A percentile compares a stretch with the other conserved stretches of the same genome.
Evolutionary conservation across 176 grass and related monocot species (phyloP).

Genomic region (Phragmites australis): DNA sequence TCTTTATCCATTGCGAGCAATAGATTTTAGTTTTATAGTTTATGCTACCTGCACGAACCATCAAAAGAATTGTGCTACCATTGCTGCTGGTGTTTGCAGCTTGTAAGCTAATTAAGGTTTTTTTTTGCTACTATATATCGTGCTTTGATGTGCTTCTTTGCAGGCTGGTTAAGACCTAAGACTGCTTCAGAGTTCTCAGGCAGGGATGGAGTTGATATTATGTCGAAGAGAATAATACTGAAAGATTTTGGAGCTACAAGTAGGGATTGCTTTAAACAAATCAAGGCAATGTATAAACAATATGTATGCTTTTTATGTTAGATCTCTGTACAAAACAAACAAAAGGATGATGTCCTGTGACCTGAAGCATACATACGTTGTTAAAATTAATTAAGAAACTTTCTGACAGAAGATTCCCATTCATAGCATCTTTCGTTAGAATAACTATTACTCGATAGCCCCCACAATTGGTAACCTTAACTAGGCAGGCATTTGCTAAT

Average conservation of each 20-base stretch:
- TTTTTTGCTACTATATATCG: too few species aligned
- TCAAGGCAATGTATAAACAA: conserved; percentile 13
- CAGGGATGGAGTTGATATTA: neutral
- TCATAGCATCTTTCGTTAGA: conserved; percentile 9
- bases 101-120: neutral
- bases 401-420: conserved; percentile 31
- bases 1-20: neutral
- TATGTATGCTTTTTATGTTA: conserved; percentile 41
- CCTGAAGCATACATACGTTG: conserved; percentile 12
- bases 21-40: neutral
- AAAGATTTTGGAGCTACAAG: conserved; percentile 36
- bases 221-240: neutral
- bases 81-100: neutral
- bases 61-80: neutral
- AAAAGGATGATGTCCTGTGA: conserved; percentile 33
- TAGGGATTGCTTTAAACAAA: conserved; percentile 36
- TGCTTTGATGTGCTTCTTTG: neutral
- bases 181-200: conserved; percentile 7
- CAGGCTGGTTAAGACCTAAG: neutral
- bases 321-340: conserved; percentile 35
- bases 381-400: conserved; percentile 34
- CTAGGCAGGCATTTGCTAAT: neutral
- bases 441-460: conserved; percentile 13
- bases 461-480: conserved; percentile 6
- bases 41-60: neutral